Conservation (phyloP, 129 eudicot species). For the Chrysanthemum makinoi region DNA sequence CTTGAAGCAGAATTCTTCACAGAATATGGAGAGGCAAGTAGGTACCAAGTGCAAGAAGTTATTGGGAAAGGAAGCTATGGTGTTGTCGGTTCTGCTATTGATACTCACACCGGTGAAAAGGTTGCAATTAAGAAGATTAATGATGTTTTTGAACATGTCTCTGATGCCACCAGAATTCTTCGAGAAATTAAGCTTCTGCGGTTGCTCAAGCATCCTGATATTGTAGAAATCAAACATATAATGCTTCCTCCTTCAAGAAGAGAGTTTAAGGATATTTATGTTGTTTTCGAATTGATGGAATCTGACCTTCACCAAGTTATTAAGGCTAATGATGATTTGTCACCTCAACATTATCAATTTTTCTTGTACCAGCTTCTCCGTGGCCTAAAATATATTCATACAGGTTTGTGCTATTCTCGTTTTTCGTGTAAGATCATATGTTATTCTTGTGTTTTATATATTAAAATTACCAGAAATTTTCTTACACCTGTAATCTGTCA, state of each 20-base stretch:
- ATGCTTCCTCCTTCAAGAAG: constrained; percentile 89
- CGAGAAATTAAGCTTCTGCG: constrained; percentile 88
- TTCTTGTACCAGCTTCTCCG: constrained; percentile 87
- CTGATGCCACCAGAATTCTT: constrained; percentile 81
- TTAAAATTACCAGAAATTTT: too few relatives aligned
- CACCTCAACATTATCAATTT: constrained; percentile 76
- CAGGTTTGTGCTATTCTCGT: constrained; percentile 38
- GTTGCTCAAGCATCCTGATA: constrained; percentile 72
- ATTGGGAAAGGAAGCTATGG: constrained; percentile 89
- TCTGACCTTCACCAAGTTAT: constrained; percentile 85
- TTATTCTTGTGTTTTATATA: constrained; percentile 2
- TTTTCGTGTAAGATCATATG: background rate
- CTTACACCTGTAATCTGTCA: background rate
- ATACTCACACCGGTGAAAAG: constrained; percentile 64
- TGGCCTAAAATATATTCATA: constrained; percentile 70
- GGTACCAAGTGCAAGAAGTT: constrained; percentile 73
- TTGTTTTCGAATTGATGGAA: constrained; percentile 77
- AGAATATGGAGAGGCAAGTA: constrained; percentile 82
- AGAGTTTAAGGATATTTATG: constrained; percentile 75
- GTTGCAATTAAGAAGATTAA: constrained; percentile 75
- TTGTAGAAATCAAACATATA: constrained; percentile 77
- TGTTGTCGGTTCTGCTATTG: constrained; percentile 73
- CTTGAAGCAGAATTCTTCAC: constrained; percentile 73
- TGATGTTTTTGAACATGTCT: constrained; percentile 88
- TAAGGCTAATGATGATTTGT: constrained; percentile 71